Evolutionary conservation across 495 filamentous ascomycete genomes (phyloP).

Genomic region (Geopyxis carbonaria): DNA sequence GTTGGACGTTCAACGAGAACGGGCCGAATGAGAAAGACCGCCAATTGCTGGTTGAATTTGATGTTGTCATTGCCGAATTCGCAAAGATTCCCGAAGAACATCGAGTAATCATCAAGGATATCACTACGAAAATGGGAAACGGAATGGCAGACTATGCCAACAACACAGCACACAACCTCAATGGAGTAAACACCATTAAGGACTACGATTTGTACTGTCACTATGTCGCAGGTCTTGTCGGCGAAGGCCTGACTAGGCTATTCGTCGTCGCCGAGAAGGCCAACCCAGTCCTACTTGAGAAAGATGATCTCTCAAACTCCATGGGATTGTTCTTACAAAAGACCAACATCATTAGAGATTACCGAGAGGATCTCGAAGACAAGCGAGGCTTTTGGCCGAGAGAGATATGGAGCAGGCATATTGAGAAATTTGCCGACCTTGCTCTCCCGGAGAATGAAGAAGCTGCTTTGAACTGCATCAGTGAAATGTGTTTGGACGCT

Average conservation of each 20-base stretch:
- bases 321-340: slow-evolving; percentile 98
- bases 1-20: slow-evolving; percentile 76
- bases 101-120: slow-evolving; percentile 77
- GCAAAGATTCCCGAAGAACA: slow-evolving; percentile 78
- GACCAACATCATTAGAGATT: slow-evolving; percentile 94
- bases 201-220: slow-evolving; percentile 95
- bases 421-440: slow-evolving; percentile 73
- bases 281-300: slow-evolving; percentile 64
- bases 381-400: slow-evolving; percentile 81
- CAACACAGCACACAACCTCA: slow-evolving; percentile 58
- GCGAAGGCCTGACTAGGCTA: slow-evolving; percentile 76
- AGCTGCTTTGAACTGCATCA: slow-evolving; percentile 70
- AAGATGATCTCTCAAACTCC: slow-evolving; percentile 66
- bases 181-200: slow-evolving; percentile 63
- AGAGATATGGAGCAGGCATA: slow-evolving; percentile 91
- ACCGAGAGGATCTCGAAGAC: slow-evolving; percentile 78
- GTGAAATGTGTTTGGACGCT: slow-evolving; percentile 84
- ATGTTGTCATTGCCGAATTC: slow-evolving; percentile 70
- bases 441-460: slow-evolving; percentile 67
- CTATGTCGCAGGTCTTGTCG: slow-evolving; percentile 93
- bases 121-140: slow-evolving; percentile 87
- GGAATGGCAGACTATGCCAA: slow-evolving; percentile 92
- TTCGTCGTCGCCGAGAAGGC: slow-evolving; percentile 81
- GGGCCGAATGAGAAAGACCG: slow-evolving; percentile 88
- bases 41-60: slow-evolving; percentile 78